A percentile compares a stretch with the other conserved stretches of the same genome.
Conservation (phyloP, 805 yeast species). For the Wickerhamomyces subpelliculosus region DNA sequence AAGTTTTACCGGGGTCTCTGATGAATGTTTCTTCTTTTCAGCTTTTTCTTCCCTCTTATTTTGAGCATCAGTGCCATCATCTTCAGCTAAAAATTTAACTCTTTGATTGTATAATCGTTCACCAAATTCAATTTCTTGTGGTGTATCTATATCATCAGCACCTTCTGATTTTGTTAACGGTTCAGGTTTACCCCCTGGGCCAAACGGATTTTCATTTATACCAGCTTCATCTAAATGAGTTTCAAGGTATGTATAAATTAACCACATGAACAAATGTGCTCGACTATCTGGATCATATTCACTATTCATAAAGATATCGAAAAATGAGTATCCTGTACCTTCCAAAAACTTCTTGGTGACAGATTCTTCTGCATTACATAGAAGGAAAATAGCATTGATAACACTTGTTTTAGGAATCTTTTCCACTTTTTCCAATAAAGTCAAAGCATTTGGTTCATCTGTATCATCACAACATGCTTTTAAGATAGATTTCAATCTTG, state of each 20-base stretch:
- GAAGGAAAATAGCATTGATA: constrained; percentile 65
- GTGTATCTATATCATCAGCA: constrained; percentile 35
- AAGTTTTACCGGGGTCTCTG: neutral
- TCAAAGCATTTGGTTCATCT: constrained; percentile 39
- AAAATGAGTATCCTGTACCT: constrained; percentile 42
- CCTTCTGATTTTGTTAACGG: constrained; percentile 18
- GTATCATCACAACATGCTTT: constrained; percentile 80
- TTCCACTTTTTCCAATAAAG: constrained; percentile 36
- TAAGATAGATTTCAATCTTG: constrained; percentile 80
- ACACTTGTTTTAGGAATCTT: constrained; percentile 50
- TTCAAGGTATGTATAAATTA: constrained; percentile 73
- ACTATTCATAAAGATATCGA: constrained; percentile 66
- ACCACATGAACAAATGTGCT: constrained; percentile 74
- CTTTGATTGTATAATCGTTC: constrained; percentile 31
- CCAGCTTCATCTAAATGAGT: constrained; percentile 53
- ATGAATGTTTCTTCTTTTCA: neutral
- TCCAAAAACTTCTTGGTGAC: constrained; percentile 31
- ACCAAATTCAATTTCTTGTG: constrained; percentile 37
- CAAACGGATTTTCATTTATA: constrained; percentile 52
- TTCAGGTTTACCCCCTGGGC: constrained; percentile 37
- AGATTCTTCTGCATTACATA: constrained; percentile 57
- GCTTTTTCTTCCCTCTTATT: neutral
- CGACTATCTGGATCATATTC: constrained; percentile 57
- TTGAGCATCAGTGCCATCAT: constrained; percentile 4
- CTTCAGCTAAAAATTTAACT: constrained; percentile 24